Evolutionary conservation across 1,284 basidiomycete genomes (phyloP).

Genomic region (Pascua sp.): DNA sequence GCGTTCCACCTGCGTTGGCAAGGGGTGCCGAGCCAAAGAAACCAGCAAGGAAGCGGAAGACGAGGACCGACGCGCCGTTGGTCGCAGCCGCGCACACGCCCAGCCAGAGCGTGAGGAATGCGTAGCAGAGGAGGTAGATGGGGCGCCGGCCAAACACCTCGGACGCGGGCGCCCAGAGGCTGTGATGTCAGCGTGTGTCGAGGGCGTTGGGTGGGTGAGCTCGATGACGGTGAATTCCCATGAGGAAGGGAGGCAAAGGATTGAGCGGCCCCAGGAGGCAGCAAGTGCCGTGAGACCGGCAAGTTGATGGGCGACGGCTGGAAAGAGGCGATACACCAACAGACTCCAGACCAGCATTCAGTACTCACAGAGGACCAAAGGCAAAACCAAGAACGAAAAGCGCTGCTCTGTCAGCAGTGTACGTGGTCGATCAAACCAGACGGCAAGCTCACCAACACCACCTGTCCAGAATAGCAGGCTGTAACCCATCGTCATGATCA

Average conservation of each 20-base stretch:
- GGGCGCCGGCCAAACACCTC: conserved; percentile 59
- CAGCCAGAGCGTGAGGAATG: conserved; percentile 39
- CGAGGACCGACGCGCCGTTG: conserved; percentile 32
- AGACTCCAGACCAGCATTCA: background rate
- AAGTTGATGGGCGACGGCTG: background rate
- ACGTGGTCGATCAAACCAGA: too few species aligned
- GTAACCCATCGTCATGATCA: conserved; percentile 27
- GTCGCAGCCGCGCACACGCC: conserved; percentile 30
- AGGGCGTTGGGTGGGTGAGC: background rate
- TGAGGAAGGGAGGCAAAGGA: too few species aligned
- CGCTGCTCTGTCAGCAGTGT: conserved; percentile 1
- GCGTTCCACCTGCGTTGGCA: conserved; percentile 46
- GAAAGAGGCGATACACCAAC: background rate
- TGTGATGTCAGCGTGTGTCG: background rate
- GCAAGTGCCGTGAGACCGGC: background rate
- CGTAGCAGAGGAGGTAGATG: conserved; percentile 60
- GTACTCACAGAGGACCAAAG: conserved; percentile 30
- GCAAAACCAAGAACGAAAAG: conserved; percentile 44
- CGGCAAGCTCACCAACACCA: conserved; percentile 16
- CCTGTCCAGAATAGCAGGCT: conserved; percentile 26
- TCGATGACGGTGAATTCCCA: too few species aligned
- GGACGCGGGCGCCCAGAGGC: conserved; percentile 50
- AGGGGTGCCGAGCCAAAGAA: conserved; percentile 47
- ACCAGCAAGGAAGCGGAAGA: conserved; percentile 44
- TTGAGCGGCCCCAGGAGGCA: too few species aligned